phyloP scores from a whole-genome alignment of 805 yeast species.

The Kodamaea nitidulidarum region DNA sequence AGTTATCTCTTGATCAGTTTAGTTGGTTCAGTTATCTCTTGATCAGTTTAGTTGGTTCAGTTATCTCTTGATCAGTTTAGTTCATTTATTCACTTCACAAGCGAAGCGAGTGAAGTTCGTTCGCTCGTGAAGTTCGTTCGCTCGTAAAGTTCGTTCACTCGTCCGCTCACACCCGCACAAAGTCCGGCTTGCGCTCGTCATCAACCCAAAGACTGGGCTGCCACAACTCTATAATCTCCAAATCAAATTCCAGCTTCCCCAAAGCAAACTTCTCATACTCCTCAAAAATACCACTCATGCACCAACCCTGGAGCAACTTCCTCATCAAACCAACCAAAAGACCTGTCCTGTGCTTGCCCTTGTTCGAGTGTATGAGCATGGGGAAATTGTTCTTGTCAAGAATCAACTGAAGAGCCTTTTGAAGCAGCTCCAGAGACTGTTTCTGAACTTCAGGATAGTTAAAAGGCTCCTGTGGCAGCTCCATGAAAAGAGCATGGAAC shows the following conservation, averaged over 20 bases:
- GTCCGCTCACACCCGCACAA: constrained; percentile 41
- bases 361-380: constrained; percentile 83
- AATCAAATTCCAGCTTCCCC: constrained; percentile 89
- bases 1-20: too few relatives aligned
- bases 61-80: too few relatives aligned
- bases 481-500: constrained; percentile 60
- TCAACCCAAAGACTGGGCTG: constrained; percentile 55
- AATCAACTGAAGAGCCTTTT: constrained; percentile 52
- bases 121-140: too few relatives aligned
- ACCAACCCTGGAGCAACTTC: constrained; percentile 87
- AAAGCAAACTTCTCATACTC: constrained; percentile 91
- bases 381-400: constrained; percentile 74
- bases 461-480: constrained; percentile 73
- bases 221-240: constrained; percentile 85
- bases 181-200: constrained; percentile 52
- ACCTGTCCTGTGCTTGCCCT: constrained; percentile 96
- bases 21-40: too few relatives aligned
- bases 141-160: too few relatives aligned
- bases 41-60: too few relatives aligned
- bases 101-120: too few relatives aligned
- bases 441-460: constrained; percentile 47
- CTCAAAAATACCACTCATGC: constrained; percentile 86
- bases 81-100: too few relatives aligned
- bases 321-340: constrained; percentile 89
- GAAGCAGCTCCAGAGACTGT: constrained; percentile 45